phyloP scores from a whole-genome alignment of 2,329 filamentous ascomycete species.

The Graphilbum fragrans region DNA sequence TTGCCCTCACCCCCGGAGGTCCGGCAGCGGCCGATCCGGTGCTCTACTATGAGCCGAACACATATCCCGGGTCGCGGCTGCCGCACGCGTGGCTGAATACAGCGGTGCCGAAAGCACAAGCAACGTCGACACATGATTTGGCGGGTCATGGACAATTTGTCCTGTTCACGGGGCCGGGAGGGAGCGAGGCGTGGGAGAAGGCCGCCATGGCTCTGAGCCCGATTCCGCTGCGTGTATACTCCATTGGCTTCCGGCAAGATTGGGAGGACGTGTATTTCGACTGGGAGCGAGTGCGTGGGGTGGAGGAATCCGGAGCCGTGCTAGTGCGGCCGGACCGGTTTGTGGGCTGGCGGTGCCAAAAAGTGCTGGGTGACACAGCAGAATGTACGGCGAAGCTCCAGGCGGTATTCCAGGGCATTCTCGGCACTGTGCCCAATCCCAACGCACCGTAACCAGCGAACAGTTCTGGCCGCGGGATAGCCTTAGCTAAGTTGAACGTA shows the following conservation, averaged over 20 bases:
- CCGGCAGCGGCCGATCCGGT: constrained; percentile 21
- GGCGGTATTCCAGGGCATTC: constrained; percentile 1
- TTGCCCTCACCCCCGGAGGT: constrained; percentile 8
- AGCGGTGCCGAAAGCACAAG: constrained; percentile 23
- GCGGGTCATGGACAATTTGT: constrained; percentile 41
- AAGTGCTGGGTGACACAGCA: constrained; percentile 6
- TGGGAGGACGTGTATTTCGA: constrained; percentile 51
- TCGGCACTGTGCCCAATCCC: background rate
- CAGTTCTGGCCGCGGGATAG: background rate
- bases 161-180: constrained; percentile 42
- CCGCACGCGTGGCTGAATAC: constrained; percentile 53
- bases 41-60: constrained; percentile 30
- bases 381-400: constrained; percentile 4
- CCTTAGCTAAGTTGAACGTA: background rate
- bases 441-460: too few species aligned
- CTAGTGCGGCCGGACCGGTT: constrained; percentile 47
- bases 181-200: constrained; percentile 39
- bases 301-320: constrained; percentile 45
- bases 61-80: constrained; percentile 45
- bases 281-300: constrained; percentile 39
- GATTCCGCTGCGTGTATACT: constrained; percentile 33
- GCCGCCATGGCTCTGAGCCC: constrained; percentile 33
- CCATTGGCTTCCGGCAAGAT: constrained; percentile 45
- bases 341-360: constrained; percentile 33
- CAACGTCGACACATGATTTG: constrained; percentile 46